A percentile compares a stretch with the other conserved stretches of the same genome.
phyloP scores from a whole-genome alignment of 2,329 filamentous ascomycete species.

The Didymella pinodella region DNA sequence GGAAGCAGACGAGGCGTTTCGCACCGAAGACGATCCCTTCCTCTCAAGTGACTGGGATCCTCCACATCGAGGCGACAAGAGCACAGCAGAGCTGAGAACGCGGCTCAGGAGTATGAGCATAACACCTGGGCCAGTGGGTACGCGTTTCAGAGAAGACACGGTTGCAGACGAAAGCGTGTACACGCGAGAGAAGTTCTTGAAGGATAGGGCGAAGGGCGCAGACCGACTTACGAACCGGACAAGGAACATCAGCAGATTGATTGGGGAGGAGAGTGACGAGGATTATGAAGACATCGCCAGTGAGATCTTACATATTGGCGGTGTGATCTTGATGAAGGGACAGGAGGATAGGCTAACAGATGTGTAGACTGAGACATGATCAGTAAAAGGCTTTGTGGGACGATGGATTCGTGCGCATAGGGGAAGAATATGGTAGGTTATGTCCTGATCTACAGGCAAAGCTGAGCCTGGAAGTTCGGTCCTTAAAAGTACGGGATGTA shows the following conservation, averaged over 20 bases:
- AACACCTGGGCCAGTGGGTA: conserved; percentile 33
- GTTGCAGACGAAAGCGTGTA: neutral
- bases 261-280: conserved; percentile 8
- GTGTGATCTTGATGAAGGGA: conserved; percentile 13
- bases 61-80: neutral
- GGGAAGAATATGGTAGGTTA: neutral
- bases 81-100: neutral
- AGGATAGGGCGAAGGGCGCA: neutral
- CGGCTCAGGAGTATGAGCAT: conserved; percentile 21
- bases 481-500: neutral
- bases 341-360: conserved; percentile 11
- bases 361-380: neutral
- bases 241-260: conserved; percentile 1
- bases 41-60: neutral
- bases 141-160: neutral
- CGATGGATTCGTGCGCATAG: neutral
- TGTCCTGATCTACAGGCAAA: neutral
- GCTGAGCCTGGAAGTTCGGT: neutral
- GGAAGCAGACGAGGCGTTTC: conserved; percentile 1
- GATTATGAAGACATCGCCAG: conserved; percentile 18
- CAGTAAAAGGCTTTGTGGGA: neutral
- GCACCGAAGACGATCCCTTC: neutral
- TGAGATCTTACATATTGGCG: conserved; percentile 20
- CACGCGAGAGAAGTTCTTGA: neutral
- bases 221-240: neutral